Percentiles rank a stretch among this genome's conserved stretches.
Conservation (phyloP, 2,329 filamentous ascomycete species). For the Aspergillus spinulosporus region DNA sequence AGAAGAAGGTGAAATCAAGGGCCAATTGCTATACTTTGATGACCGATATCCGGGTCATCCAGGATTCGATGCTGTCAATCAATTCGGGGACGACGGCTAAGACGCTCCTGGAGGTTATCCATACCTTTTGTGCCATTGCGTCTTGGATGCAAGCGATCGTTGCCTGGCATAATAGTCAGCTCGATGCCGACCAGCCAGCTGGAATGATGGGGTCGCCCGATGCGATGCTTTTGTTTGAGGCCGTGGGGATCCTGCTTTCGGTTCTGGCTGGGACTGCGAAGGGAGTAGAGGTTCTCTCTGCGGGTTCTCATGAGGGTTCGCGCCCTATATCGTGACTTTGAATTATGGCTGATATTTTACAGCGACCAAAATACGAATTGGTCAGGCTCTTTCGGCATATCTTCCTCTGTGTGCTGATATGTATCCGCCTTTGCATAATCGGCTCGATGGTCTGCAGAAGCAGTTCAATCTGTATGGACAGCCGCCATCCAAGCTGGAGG, state of each 20-base stretch:
- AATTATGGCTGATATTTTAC: constrained; percentile 1
- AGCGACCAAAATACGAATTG: constrained; percentile 41
- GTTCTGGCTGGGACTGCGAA: constrained; percentile 40
- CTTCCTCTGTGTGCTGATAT: constrained; percentile 43
- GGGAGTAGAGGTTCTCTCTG: constrained; percentile 39
- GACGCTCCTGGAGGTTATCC: constrained; percentile 31
- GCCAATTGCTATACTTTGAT: constrained; percentile 37
- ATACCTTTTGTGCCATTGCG: constrained; percentile 35
- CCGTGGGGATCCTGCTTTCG: constrained; percentile 43
- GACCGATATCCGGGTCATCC: constrained; percentile 45
- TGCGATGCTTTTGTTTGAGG: constrained; percentile 44
- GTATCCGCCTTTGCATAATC: constrained; percentile 40
- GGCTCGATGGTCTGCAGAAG: constrained; percentile 44
- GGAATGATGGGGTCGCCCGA: constrained; percentile 39
- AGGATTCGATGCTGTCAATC: constrained; percentile 43
- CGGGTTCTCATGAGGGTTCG: constrained; percentile 37
- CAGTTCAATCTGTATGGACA: constrained; percentile 45
- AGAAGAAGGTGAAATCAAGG: constrained; percentile 11
- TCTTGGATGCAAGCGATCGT: constrained; percentile 44
- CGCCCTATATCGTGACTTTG: neutral
- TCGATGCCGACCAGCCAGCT: constrained; percentile 29
- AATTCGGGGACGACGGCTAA: constrained; percentile 37
- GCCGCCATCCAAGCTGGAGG: constrained; percentile 46
- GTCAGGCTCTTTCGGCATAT: constrained; percentile 42
- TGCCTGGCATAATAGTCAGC: constrained; percentile 34